Base-by-base conservation (phyloP, 192 early-diverging fungal species). In the Chytriomyces sp. region DNA sequence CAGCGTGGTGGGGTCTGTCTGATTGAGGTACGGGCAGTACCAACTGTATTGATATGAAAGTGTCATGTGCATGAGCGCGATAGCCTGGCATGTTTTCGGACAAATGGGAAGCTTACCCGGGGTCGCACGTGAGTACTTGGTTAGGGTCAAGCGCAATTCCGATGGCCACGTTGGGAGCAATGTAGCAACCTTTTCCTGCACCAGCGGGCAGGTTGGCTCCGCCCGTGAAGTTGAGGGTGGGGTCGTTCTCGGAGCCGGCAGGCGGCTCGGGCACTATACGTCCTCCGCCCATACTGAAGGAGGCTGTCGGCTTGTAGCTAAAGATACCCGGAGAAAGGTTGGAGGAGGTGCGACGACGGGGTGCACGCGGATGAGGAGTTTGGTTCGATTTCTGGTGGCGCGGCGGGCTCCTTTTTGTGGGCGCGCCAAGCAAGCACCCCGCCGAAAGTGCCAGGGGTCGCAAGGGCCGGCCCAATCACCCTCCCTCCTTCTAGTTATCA, bases 11-110 rank as follows among this genome's bases (percentile, higher is more conserved):
- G 67, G 39, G 54, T 81, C 67, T 2, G 36, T 52, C 25, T 61
- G 54, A 49, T 73, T 73, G 25, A 75, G 37, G 56, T 78, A 72
- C 5, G 79, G 79, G 39, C 79, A 81, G 55, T 78, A 81, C 64
- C 63, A 76, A 34, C 79, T 70, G 37, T 44, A 5, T 8, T 17
- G 19, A 10, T 0, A 61, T 17, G 34, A 19, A 57, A 30, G 7
- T 25, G 12, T 14, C 25, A 14, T 37, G 31, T 37, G 22, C 5
- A 36, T 33, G 3, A 28, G 26, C 17, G 14, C 17, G 26, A 25
- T 57, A 28, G 10, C 55, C 17, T 10, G 55, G 8, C 7, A 68
- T 52, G 44, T 22, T 22, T 65, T 12, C 8, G 38, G 59, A 49
- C 44, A 49, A 49, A n/a, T n/a, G 36, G 19, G 6, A 30, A 68